Conservation (phyloP, 1,284 basidiomycete genomes). For the Moesziomyces globuligerus region DNA sequence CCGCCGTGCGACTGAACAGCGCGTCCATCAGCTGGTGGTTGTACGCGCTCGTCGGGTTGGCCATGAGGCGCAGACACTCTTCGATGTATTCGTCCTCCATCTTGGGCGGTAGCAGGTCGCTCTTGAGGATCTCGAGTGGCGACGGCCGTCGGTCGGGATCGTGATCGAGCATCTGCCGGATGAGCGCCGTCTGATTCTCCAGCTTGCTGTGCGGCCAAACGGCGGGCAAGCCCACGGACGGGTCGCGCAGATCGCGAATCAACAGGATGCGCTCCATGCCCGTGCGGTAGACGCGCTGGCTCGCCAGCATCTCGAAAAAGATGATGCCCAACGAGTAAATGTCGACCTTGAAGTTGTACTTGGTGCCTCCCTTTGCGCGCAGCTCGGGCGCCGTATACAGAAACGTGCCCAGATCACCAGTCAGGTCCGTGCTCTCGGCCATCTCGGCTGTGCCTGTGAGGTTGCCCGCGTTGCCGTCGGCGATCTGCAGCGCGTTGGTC, state of each 20-base stretch:
- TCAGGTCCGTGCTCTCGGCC: slow-evolving; percentile 72
- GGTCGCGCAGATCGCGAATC: slow-evolving; percentile 79
- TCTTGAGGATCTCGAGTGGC: slow-evolving; percentile 85
- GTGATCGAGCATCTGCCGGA: slow-evolving; percentile 83
- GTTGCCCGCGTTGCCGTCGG: slow-evolving; percentile 44
- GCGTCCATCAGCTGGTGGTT: slow-evolving; percentile 61
- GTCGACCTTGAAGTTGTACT: slow-evolving; percentile 83
- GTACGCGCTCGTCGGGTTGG: slow-evolving; percentile 69
- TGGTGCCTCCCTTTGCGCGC: slow-evolving; percentile 70
- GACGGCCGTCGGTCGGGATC: slow-evolving; percentile 83
- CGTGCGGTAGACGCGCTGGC: slow-evolving; percentile 76
- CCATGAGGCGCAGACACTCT: slow-evolving; percentile 80
- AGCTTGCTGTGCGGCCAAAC: slow-evolving; percentile 75
- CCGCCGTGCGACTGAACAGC: slow-evolving; percentile 69
- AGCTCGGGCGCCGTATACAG: slow-evolving; percentile 87
- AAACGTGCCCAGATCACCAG: slow-evolving; percentile 81
- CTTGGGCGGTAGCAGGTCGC: slow-evolving; percentile 77
- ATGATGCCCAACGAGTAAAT: slow-evolving; percentile 94
- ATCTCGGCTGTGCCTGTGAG: slow-evolving; percentile 74
- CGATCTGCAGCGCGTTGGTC: slow-evolving; percentile 59
- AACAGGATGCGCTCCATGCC: slow-evolving; percentile 85
- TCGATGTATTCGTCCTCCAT: slow-evolving; percentile 87
- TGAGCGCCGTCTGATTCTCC: slow-evolving; percentile 73
- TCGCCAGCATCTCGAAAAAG: slow-evolving; percentile 96
- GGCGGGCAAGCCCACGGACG: slow-evolving; percentile 78